A percentile compares a stretch with the other conserved stretches of the same genome.
These are phyloP conservation scores for Trichoderma guizhouense DNA, from an alignment of 2,329 filamentous ascomycete genomes.

Conservation along the genomic window DNA sequence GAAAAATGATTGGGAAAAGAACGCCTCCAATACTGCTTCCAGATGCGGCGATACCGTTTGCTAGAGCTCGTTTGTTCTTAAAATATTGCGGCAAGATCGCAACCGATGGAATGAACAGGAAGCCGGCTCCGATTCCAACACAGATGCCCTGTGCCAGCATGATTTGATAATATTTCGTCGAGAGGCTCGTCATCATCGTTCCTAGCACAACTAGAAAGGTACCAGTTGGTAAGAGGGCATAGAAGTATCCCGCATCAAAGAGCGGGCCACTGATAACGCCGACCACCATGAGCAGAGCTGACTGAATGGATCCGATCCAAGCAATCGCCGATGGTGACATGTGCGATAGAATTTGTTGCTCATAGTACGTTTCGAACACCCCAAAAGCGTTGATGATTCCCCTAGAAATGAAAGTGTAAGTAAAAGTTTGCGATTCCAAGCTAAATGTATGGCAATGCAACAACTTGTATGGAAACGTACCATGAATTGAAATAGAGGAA, in stretches of 20 bases:
- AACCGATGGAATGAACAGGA: constrained; percentile 38
- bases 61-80: background rate
- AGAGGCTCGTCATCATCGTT: constrained; percentile 41
- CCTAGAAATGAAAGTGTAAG: background rate
- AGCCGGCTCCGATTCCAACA: constrained; percentile 43
- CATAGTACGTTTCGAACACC: constrained; percentile 55
- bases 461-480: constrained; percentile 13
- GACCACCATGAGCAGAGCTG: constrained; percentile 40
- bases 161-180: constrained; percentile 42
- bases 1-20: background rate
- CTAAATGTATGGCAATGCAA: background rate
- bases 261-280: constrained; percentile 39
- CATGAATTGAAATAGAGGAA: constrained; percentile 51
- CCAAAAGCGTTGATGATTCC: constrained; percentile 44
- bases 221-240: constrained; percentile 39
- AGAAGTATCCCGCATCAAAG: constrained; percentile 46
- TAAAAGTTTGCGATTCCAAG: background rate
- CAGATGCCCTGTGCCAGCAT: constrained; percentile 44
- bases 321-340: constrained; percentile 34
- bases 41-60: background rate
- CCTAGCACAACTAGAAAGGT: constrained; percentile 43
- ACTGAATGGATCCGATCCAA: constrained; percentile 46
- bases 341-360: constrained; percentile 29
- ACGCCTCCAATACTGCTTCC: background rate
- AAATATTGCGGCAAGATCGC: constrained; percentile 28